Base-by-base conservation (phyloP, 2,329 filamentous ascomycete genomes). In the Aspergillus clavatus region DNA sequence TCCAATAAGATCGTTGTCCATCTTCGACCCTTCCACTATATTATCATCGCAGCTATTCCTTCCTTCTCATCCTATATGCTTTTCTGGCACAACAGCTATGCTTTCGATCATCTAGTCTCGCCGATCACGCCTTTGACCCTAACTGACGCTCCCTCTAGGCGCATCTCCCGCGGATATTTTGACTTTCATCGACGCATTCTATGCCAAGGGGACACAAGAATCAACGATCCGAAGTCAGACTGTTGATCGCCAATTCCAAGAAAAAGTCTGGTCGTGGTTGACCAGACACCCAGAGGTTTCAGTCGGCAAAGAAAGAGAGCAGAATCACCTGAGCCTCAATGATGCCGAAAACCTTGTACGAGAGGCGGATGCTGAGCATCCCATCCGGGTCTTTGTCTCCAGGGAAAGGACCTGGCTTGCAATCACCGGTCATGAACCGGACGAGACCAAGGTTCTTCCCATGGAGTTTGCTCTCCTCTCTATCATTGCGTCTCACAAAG, bases 361-460 rank as follows among this genome's bases (percentile, higher is more conserved):
- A 7, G 36, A 38, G 8, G 29, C 23, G 12, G 33, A 44, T 10
- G 26, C 45, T 22, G 38, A 37, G 7, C 38, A 18, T 41, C 45
- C 27, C 2, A 27, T 60, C 29, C 70, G 71, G 27, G 62, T 81
- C 6, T 75, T 68, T 55, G 75, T 79, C 6, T 80, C 73, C 5
- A 69, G 77, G 51, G 73, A 79, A 42, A 71, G 78, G 27, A 75
- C 77, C 21, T 84, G 81, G 80, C 69, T 75, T 45, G 77, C 80
- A 7, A 66, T 84, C 40, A 72, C 81, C 10, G 81, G 80, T 1
- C 81, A 84, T 61, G 72, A 72, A 16, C 72, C 76, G 19, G 80
- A 84, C 54, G 65, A 71, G 12, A 72, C 70, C 38, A 77, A 74
- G 48, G 67, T 83, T 3, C 70, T 77, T 1, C 63, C 66, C 0